phyloP scores from a whole-genome alignment of 495 filamentous ascomycete species.

The Clavariopsis aquatica region DNA sequence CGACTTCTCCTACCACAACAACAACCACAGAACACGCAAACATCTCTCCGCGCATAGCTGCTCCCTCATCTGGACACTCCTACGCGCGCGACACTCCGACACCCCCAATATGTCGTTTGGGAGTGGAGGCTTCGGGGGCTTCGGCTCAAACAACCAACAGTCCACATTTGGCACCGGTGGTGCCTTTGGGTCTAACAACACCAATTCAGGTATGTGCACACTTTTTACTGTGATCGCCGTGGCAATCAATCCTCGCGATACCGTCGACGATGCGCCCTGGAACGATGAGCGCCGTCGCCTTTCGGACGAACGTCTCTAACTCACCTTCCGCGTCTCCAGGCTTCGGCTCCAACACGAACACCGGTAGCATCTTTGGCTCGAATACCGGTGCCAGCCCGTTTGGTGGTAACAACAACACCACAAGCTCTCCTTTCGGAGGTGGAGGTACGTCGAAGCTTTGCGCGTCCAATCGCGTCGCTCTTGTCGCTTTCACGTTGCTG shows the following conservation, averaged over 20 bases:
- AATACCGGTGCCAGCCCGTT: slow-evolving; percentile 54
- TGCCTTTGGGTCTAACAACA: slow-evolving; percentile 37
- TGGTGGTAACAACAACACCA: slow-evolving; percentile 52
- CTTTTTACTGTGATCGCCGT: slow-evolving; percentile 11
- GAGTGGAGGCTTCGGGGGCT: slow-evolving; percentile 47
- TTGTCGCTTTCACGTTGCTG: slow-evolving; percentile 1
- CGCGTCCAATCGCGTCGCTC: slow-evolving; percentile 28
- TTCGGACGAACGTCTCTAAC: slow-evolving; percentile 37
- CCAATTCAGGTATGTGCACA: slow-evolving; percentile 32
- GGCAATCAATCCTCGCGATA: slow-evolving; percentile 13
- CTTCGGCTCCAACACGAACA: slow-evolving; percentile 57
- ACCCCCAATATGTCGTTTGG: slow-evolving; percentile 36
- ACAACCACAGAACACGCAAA: slow-evolving; percentile 16
- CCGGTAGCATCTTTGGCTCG: slow-evolving; percentile 40
- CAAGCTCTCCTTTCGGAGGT: slow-evolving; percentile 46
- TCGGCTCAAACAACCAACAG: slow-evolving; percentile 54
- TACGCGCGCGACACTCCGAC: slow-evolving; percentile 11
- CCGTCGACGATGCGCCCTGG: slow-evolving; percentile 15
- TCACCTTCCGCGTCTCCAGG: slow-evolving; percentile 52
- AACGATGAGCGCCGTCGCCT: slow-evolving; percentile 26
- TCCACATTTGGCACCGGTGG: slow-evolving; percentile 34
- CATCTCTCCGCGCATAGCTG: slow-evolving; percentile 12
- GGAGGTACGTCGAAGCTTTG: slow-evolving; percentile 51
- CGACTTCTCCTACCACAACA: slow-evolving; percentile 8
- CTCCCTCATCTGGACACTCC: slow-evolving; percentile 13